Evolutionary conservation across 495 filamentous ascomycete genomes (phyloP), one percentile per base, ranked within the genome.

Genomic region (Annulohypoxylon stygium): DNA sequence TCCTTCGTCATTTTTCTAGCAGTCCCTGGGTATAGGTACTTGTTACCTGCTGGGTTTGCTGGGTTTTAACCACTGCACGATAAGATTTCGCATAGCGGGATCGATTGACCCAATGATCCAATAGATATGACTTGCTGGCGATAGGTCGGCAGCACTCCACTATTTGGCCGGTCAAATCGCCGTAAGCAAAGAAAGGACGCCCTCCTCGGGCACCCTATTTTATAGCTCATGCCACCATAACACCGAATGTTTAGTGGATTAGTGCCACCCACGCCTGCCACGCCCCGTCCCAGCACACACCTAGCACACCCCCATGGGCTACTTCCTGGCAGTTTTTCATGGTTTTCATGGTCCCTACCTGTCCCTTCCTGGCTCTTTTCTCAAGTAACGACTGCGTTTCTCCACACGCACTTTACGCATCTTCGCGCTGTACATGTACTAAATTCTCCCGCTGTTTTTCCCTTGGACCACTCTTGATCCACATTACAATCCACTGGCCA

Each of bases 91-190:
- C 58, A 70, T 70, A 75, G 53, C 72, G 72, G 41, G 62, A 70
- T 51, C 20, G 20, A 51, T 51, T 23, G 48, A 51, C 25, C 18
- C 23, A 23, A 51, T 51, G 48, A 51, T 51, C 18, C 23, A 23
- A 51, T 51, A 18, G 20, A 51, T 75, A 67, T 75, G 43, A 75
- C 72, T 75, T 54, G 72, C 72, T 70, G 77, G 75, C 48, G 51
- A 75, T 77, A 77, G 73, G 77, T 77, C 77, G 77, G 77, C 75
- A 77, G 50, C 72, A 79, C 83, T 84, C 84, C 84, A 86, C 84
- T 84, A 85, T 86, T 86, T 82, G 80, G 82, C 84, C 84, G 84
- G 84, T 79, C 79, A 86, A 85, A 85, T 78, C 80, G 83, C 84
- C 83, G 83, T 74, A 77, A 79, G 75, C 75, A 79, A 65, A 60